Evolutionary conservation across 306 rosid species (phyloP).

Genomic region (Leucaena leucocephala): DNA sequence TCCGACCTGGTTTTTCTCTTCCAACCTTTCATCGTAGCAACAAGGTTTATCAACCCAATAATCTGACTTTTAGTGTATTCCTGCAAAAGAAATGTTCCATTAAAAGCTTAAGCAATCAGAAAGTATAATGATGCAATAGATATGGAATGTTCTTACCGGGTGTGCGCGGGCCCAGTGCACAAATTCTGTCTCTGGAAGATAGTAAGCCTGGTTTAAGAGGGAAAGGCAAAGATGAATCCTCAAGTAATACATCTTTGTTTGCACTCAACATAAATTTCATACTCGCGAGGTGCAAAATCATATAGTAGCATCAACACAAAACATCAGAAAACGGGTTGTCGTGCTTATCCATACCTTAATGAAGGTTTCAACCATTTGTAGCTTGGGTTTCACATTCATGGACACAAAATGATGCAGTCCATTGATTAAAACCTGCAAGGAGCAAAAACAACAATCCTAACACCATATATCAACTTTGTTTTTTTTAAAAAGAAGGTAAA

Average conservation of each 20-base stretch:
- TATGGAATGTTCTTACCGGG: slow-evolving; percentile 61
- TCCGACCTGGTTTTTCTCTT: slow-evolving; percentile 96
- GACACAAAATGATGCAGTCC: slow-evolving; percentile 88
- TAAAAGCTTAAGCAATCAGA: slow-evolving; percentile 31
- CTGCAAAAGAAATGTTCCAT: slow-evolving; percentile 54
- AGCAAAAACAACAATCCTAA: slow-evolving; percentile 31
- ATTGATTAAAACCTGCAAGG: slow-evolving; percentile 89
- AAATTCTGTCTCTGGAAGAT: slow-evolving; percentile 95
- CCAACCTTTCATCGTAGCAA: slow-evolving; percentile 97
- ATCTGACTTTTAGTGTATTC: slow-evolving; percentile 84
- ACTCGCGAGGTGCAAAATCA: slow-evolving; percentile 22
- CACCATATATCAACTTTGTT: slow-evolving; percentile 30
- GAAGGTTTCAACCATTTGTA: slow-evolving; percentile 86
- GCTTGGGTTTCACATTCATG: slow-evolving; percentile 76
- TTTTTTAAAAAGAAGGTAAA: slow-evolving; percentile 28
- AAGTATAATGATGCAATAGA: slow-evolving; percentile 15
- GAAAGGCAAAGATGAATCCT: slow-evolving; percentile 31
- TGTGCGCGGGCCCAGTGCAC: slow-evolving; percentile 94
- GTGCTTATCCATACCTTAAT: slow-evolving; percentile 66
- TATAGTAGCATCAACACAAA: slow-evolving; percentile 22
- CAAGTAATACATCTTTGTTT: slow-evolving; percentile 22
- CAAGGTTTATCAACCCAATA: slow-evolving; percentile 90
- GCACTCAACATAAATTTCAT: slow-evolving; percentile 24
- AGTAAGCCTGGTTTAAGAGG: slow-evolving; percentile 75
- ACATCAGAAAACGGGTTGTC: background rate